Evolutionary conservation across 2,329 filamentous ascomycete genomes (phyloP).

Genomic region (Magnaporthiopsis rhizophila): DNA sequence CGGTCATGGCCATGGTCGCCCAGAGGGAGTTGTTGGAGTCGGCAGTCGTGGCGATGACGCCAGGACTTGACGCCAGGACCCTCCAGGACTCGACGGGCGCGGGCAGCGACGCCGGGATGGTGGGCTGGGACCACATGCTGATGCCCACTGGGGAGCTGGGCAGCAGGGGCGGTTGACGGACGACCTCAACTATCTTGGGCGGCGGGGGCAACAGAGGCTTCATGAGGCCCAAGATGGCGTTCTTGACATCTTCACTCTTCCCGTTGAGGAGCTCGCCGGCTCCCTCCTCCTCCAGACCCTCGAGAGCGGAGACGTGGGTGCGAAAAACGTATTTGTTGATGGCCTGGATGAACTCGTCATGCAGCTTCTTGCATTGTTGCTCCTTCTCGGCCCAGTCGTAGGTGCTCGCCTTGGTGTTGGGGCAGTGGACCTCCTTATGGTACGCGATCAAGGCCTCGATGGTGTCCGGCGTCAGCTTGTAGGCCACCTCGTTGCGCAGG

Average conservation of each 20-base stretch:
- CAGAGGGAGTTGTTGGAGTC: constrained; percentile 70
- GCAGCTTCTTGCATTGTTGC: constrained; percentile 89
- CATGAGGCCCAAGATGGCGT: constrained; percentile 74
- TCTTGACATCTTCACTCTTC: constrained; percentile 90
- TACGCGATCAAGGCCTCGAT: constrained; percentile 92
- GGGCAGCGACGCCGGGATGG: constrained; percentile 52
- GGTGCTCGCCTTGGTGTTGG: constrained; percentile 80
- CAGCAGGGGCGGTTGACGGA: constrained; percentile 77
- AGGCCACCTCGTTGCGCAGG: constrained; percentile 91
- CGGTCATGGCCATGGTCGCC: constrained; percentile 68
- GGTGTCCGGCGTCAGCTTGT: constrained; percentile 91
- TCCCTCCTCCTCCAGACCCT: constrained; percentile 94
- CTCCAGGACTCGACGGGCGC: constrained; percentile 81
- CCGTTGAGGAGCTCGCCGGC: constrained; percentile 87
- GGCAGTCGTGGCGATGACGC: constrained; percentile 54
- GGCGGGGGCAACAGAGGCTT: constrained; percentile 80
- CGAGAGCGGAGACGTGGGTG: constrained; percentile 78
- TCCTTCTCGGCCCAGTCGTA: constrained; percentile 98
- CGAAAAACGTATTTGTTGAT: constrained; percentile 97
- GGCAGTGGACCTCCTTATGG: constrained; percentile 91
- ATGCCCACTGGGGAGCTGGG: constrained; percentile 70
- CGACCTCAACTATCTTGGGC: constrained; percentile 80
- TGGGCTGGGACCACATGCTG: constrained; percentile 73
- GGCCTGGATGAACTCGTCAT: constrained; percentile 92
- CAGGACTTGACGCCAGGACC: constrained; percentile 82